Evolutionary conservation across 1,284 basidiomycete species (phyloP).

Genomic region (Trametes polyzona): DNA sequence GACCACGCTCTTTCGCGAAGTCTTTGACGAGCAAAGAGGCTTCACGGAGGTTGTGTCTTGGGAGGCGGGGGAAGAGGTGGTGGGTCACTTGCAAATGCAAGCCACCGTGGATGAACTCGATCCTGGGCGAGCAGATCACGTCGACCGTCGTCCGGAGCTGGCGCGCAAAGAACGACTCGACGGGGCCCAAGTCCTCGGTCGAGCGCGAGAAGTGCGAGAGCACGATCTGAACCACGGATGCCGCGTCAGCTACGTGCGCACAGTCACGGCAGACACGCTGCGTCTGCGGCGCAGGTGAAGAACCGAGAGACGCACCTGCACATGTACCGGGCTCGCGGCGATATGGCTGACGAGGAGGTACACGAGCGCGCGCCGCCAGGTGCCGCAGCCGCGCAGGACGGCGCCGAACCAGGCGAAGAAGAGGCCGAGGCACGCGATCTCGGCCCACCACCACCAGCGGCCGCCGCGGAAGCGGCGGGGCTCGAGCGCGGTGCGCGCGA

Average conservation of each 20-base stretch:
- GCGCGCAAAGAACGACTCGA: slow-evolving; percentile 90
- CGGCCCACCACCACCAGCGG: slow-evolving; percentile 74
- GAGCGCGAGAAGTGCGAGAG: slow-evolving; percentile 98
- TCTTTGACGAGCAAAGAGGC: slow-evolving; percentile 85
- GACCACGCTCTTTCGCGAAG: slow-evolving; percentile 82
- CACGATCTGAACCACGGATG: slow-evolving; percentile 84
- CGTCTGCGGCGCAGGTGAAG: background rate
- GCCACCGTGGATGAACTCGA: slow-evolving; percentile 93
- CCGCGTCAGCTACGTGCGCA: too few species aligned
- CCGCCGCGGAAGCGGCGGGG: slow-evolving; percentile 62
- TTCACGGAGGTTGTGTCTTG: slow-evolving; percentile 88
- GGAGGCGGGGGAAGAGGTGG: slow-evolving; percentile 95
- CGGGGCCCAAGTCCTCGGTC: slow-evolving; percentile 88
- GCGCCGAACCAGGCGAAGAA: slow-evolving; percentile 85
- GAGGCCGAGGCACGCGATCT: slow-evolving; percentile 67
- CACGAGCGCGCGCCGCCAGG: slow-evolving; percentile 63
- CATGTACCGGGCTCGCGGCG: slow-evolving; percentile 82
- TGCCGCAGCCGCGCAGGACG: slow-evolving; percentile 68
- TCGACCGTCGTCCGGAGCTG: slow-evolving; percentile 97
- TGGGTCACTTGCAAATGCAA: slow-evolving; percentile 96
- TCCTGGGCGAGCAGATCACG: slow-evolving; percentile 82
- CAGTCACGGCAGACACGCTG: background rate
- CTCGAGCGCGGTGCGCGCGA: slow-evolving; percentile 67
- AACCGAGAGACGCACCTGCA: slow-evolving; percentile 60
- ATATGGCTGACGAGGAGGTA: slow-evolving; percentile 84